Base-by-base conservation (phyloP, 2,329 filamentous ascomycete species). In the Gremmenia infestans region DNA sequence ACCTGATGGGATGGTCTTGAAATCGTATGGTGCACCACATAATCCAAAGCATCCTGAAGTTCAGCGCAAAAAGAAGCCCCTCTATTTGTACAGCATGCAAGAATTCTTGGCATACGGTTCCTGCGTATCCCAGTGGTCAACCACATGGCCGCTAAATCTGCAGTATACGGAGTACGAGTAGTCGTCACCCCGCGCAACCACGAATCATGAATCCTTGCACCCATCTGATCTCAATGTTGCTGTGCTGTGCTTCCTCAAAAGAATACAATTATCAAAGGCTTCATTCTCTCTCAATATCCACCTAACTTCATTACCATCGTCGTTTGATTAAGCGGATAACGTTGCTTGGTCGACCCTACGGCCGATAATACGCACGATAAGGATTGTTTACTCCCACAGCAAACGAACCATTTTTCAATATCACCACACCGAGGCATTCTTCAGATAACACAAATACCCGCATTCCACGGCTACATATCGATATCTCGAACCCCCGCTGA, bases 381-480 rank as follows among this genome's bases (percentile, higher is more conserved):
- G 28, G 45, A 22, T 47, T 47, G 45, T 47, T 47, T 47, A 47
- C 45, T 11, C 12, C 5, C 17, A 45, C n/a, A 19, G 12, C 42
- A 23, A 45, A 14, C n/a, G n/a, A 47, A 9, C 28, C 9, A 32
- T 32, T 32, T 32, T 32, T 14, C 42, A 19, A 19, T 6, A 17
- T 19, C 14, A 22, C 22, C 12, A 47, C 45, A 17, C 19, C 14
- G 12, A 15, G 3, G 14, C 19, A 47, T 22, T 17, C 12, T 28
- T 22, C 22, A 12, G n/a, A 47, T 17, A 28, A n/a, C 19, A 25
- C 37, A 37, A 22, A 35, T n/a, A 51, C 39, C 39, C 47, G 47
- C 48, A 54, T 57, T 57, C 55, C 55, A 57, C 55, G 52, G 55
- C 23, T 57, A 54, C 43, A n/a, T 52, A 57, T 54, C 55, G 52